phyloP scores from a whole-genome alignment of 768 basidiomycete genomes.

The Boletus reticulatus region DNA sequence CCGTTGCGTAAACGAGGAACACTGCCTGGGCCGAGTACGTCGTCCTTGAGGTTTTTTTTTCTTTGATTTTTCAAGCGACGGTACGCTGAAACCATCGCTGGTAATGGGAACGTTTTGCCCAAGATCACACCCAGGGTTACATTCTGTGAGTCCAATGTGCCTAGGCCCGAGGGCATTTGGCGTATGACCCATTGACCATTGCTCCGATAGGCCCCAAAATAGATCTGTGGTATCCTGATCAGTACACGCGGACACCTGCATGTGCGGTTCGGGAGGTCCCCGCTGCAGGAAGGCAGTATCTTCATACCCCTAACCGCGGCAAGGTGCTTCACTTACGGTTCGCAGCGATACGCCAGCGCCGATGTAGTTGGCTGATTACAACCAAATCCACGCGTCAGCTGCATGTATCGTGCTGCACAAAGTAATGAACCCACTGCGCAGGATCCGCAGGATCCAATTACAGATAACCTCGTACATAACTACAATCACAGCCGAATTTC shows the following conservation, averaged over 20 bases:
- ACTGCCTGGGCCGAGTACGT: constrained; percentile 7
- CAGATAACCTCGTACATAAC: not conserved
- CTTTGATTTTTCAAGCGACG: constrained; percentile 7
- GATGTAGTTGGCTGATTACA: not conserved
- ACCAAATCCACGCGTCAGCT: constrained; percentile 9
- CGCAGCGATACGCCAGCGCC: constrained; percentile 14
- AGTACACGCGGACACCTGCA: constrained; percentile 23
- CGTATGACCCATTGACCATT: not conserved
- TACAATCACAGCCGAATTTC: not conserved
- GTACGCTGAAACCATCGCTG: not conserved
- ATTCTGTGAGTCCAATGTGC: constrained; percentile 5
- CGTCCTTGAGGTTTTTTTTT: constrained; percentile 3
- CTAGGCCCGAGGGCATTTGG: constrained; percentile 22
- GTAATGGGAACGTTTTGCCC: not conserved
- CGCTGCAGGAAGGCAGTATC: not conserved
- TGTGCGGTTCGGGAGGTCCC: not conserved
- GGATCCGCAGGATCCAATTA: not conserved
- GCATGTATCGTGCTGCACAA: constrained; percentile 6
- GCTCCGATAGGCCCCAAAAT: constrained; percentile 9
- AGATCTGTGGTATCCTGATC: constrained; percentile 11
- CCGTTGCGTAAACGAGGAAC: constrained; percentile 29
- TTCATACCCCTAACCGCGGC: constrained; percentile 13
- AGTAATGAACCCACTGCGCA: not conserved
- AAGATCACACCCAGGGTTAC: not conserved
- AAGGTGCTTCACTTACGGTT: not conserved